phyloP scores from a whole-genome alignment of 177 flowering plant genomes.

The Tripterygium wilfordii region DNA sequence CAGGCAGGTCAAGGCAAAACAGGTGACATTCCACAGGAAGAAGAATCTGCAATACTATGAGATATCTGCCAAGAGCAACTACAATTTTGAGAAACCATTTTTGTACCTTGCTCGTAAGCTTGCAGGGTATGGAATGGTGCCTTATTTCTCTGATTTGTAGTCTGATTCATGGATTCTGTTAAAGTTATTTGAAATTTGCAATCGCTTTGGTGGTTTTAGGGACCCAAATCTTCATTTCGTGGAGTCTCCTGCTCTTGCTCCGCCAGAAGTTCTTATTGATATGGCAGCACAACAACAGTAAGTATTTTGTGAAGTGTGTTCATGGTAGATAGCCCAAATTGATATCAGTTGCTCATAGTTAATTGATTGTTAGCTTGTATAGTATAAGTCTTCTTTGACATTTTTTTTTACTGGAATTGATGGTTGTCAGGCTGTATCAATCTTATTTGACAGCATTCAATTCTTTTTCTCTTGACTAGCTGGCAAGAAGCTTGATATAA shows the following conservation, averaged over 20 bases:
- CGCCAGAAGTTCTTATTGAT: slow-evolving; percentile 46
- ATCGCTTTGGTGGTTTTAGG: background rate
- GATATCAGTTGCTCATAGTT: too few species aligned
- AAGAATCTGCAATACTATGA: slow-evolving; percentile 74
- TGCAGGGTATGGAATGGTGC: background rate
- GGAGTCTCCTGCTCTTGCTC: slow-evolving; percentile 31
- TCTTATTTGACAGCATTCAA: too few species aligned
- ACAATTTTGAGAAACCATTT: slow-evolving; percentile 67
- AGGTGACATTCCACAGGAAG: slow-evolving; percentile 35
- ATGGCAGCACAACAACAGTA: slow-evolving; percentile 40
- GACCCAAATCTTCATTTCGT: background rate
- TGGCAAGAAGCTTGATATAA: too few species aligned
- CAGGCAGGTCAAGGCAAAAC: slow-evolving; percentile 60
- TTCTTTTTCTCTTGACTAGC: too few species aligned
- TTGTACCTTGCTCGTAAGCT: background rate
- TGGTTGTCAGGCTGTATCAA: too few species aligned
- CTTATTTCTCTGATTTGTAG: background rate
- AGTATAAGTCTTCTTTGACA: too few species aligned
- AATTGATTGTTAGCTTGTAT: too few species aligned
- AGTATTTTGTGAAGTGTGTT: slow-evolving; percentile 13
- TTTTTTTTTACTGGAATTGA: too few species aligned
- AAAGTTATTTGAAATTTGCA: background rate
- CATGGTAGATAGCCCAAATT: too few species aligned
- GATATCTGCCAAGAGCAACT: slow-evolving; percentile 74
- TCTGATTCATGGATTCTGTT: background rate